Conservation (phyloP, 129 eudicot species). For the Gnaphalium uliginosum region DNA sequence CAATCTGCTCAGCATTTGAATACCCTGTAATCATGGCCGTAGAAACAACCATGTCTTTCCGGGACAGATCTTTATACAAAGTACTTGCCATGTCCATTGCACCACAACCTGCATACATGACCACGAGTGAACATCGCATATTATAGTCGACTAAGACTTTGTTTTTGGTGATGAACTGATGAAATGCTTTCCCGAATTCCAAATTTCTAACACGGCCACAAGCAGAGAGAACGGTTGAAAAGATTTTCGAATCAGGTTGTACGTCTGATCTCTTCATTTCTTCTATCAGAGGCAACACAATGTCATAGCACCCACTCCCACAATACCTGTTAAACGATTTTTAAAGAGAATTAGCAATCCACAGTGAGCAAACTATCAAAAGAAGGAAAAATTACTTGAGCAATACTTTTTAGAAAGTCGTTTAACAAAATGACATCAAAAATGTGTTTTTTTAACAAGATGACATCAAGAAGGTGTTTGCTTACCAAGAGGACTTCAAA, state of each 20-base stretch:
- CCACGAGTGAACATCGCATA: conserved; percentile 57
- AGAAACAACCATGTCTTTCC: conserved; percentile 55
- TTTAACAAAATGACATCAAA: no score
- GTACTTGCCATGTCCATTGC: conserved; percentile 59
- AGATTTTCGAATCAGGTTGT: conserved; percentile 55
- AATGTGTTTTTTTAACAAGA: no score
- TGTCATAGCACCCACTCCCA: conserved; percentile 42
- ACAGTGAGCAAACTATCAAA: no score
- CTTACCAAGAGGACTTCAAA: no score
- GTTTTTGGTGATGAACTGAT: conserved; percentile 40
- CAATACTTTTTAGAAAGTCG: no score
- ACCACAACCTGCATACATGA: conserved; percentile 73
- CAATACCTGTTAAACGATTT: conserved; percentile 50
- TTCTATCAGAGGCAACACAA: conserved; percentile 53
- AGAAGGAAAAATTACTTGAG: no score
- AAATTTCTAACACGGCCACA: conserved; percentile 64
- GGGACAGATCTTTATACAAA: conserved; percentile 48
- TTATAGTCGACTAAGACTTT: conserved; percentile 44
- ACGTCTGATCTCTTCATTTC: conserved; percentile 61
- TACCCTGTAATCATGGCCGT: conserved; percentile 79
- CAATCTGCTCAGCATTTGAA: conserved; percentile 53
- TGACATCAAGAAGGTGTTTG: no score
- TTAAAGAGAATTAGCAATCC: not conserved
- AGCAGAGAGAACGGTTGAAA: conserved; percentile 55
- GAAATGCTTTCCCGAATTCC: conserved; percentile 59